Conservation (phyloP, 176 grass and related monocot genomes). For the Cenchrus purpureus region DNA sequence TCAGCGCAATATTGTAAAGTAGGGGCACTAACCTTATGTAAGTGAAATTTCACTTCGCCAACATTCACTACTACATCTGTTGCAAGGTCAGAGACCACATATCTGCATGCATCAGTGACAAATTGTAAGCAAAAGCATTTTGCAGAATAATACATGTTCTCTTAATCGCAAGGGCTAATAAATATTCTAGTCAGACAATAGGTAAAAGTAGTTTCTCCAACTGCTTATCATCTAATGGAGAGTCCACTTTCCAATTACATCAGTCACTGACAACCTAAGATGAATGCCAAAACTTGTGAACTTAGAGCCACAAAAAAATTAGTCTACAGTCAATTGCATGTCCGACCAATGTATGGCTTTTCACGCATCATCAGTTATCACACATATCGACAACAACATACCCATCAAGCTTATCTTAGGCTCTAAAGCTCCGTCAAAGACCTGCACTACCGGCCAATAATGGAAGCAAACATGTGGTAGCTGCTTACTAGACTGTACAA, state of each 20-base stretch:
- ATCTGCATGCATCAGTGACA: constrained; percentile 55
- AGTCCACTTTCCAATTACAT: neutral
- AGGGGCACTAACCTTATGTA: constrained; percentile 77
- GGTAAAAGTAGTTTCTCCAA: neutral
- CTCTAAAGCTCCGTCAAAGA: constrained; percentile 35
- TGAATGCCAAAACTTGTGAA: constrained; percentile 11
- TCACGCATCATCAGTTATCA: constrained; percentile 19
- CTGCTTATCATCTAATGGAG: neutral
- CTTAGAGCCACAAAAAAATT: neutral
- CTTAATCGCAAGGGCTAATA: neutral
- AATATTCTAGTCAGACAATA: constrained; percentile 1
- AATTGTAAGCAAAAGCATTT: constrained; percentile 33
- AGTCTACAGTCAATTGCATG: neutral
- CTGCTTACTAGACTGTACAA: constrained; percentile 37
- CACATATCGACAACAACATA: constrained; percentile 35
- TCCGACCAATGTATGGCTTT: neutral
- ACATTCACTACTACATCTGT: constrained; percentile 81
- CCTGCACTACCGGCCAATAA: constrained; percentile 37
- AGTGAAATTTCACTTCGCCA: constrained; percentile 73
- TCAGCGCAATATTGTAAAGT: neutral
- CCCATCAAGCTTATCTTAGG: constrained; percentile 27
- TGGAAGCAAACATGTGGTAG: constrained; percentile 46
- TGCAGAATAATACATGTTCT: neutral
- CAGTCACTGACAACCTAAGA: neutral
- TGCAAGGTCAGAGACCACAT: constrained; percentile 84